Evolutionary conservation across 2,329 filamentous ascomycete species (phyloP).

Genomic region (Colletotrichum brevisporum): DNA sequence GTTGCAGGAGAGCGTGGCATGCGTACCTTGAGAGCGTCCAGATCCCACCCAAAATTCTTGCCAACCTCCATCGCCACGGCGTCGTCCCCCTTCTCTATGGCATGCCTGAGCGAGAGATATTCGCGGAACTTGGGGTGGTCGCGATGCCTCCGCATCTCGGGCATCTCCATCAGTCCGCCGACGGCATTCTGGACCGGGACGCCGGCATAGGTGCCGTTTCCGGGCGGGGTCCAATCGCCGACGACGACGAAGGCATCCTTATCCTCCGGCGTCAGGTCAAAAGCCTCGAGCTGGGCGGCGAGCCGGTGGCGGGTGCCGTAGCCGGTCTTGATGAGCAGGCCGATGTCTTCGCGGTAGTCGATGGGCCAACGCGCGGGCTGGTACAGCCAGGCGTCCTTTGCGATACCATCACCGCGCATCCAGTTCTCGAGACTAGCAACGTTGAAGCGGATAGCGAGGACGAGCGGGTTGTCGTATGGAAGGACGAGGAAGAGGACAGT

Average conservation of each 20-base stretch:
- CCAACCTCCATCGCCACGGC: slow-evolving; percentile 54
- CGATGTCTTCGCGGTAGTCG: slow-evolving; percentile 62
- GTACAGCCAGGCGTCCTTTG: slow-evolving; percentile 59
- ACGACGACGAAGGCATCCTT: slow-evolving; percentile 62
- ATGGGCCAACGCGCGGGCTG: slow-evolving; percentile 57
- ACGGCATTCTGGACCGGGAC: slow-evolving; percentile 59
- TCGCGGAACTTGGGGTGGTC: slow-evolving; percentile 55
- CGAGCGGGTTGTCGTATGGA: slow-evolving; percentile 39
- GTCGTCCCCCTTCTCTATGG: slow-evolving; percentile 55
- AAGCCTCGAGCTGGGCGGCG: slow-evolving; percentile 61
- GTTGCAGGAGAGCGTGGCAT: neutral
- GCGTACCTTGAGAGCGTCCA: slow-evolving; percentile 64
- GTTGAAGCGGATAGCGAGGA: slow-evolving; percentile 41
- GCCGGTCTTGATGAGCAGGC: slow-evolving; percentile 68
- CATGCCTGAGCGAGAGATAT: slow-evolving; percentile 56
- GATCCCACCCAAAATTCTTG: slow-evolving; percentile 60
- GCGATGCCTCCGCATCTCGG: slow-evolving; percentile 48
- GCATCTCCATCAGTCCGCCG: slow-evolving; percentile 49
- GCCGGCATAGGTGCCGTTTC: slow-evolving; percentile 50
- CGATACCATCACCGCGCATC: slow-evolving; percentile 46
- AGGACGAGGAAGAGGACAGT: slow-evolving; percentile 33
- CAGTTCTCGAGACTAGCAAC: slow-evolving; percentile 48
- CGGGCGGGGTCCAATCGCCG: slow-evolving; percentile 63
- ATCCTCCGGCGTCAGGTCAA: slow-evolving; percentile 55
- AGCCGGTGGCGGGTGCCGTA: slow-evolving; percentile 67